phyloP scores from a whole-genome alignment of 1,139 yeast genomes.

The Debaryomycetaceae sp. region DNA sequence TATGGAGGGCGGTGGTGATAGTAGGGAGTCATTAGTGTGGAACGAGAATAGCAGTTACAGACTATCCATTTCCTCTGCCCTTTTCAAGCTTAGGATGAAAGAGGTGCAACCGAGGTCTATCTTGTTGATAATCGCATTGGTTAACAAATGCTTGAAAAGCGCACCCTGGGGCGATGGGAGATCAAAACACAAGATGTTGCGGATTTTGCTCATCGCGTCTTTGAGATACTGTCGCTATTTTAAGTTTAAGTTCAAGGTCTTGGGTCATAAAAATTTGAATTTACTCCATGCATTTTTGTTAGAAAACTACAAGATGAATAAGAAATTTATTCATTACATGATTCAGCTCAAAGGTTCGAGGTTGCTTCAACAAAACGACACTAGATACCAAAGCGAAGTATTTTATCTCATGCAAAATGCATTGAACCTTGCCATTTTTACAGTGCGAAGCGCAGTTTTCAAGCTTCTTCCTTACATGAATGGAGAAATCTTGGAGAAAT shows the following conservation, averaged over 20 bases:
- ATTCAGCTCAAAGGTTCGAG: slow-evolving; percentile 24
- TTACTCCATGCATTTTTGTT: slow-evolving; percentile 29
- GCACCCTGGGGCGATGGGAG: neutral
- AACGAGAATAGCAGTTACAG: neutral
- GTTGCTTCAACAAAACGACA: slow-evolving; percentile 2
- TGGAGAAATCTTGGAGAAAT: slow-evolving; percentile 41
- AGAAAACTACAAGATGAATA: slow-evolving; percentile 37
- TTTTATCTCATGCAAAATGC: slow-evolving; percentile 13
- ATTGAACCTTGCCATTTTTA: slow-evolving; percentile 26
- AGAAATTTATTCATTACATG: slow-evolving; percentile 31
- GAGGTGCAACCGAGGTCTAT: slow-evolving; percentile 11
- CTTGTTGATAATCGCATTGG: slow-evolving; percentile 18
- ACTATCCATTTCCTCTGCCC: neutral
- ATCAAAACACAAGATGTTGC: slow-evolving; percentile 20
- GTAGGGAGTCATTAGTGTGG: neutral
- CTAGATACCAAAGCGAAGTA: slow-evolving; percentile 2
- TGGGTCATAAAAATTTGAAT: slow-evolving; percentile 22
- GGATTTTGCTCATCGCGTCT: slow-evolving; percentile 29
- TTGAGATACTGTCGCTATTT: slow-evolving; percentile 28
- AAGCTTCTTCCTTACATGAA: slow-evolving; percentile 33
- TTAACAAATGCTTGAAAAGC: slow-evolving; percentile 25
- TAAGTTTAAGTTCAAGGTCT: slow-evolving; percentile 22
- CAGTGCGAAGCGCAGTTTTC: slow-evolving; percentile 26
- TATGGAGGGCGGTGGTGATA: neutral
- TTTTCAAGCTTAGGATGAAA: neutral